Percentiles rank a stretch among this genome's conserved stretches.
phyloP scores from a whole-genome alignment of 352 stramenopile genomes.

The Paralagenidium karlingii region DNA sequence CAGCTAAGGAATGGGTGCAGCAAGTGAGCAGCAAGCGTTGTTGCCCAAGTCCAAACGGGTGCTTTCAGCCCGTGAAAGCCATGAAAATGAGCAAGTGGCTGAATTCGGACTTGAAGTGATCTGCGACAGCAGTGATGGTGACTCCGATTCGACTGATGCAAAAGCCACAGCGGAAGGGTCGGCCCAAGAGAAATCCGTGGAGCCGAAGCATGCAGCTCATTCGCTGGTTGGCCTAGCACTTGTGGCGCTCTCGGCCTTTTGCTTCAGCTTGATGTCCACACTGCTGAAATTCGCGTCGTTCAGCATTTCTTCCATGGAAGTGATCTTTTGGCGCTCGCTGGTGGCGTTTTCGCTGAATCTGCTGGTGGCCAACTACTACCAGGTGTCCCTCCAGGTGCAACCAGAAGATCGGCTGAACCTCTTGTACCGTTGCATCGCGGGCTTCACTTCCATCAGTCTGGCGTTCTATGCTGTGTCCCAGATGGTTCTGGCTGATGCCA shows the following conservation, averaged over 20 bases:
- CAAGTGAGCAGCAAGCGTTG: no score
- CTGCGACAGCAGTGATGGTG: no score
- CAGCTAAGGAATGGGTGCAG: no score
- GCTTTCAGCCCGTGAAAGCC: no score
- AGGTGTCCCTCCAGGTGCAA: not conserved
- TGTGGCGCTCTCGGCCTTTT: slow-evolving; percentile 59
- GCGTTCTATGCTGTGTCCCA: slow-evolving; percentile 66
- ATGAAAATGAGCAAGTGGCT: no score
- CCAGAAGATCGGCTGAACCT: slow-evolving; percentile 38
- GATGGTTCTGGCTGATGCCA: slow-evolving; percentile 66
- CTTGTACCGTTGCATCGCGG: slow-evolving; percentile 45
- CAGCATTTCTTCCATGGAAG: slow-evolving; percentile 67
- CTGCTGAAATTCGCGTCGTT: slow-evolving; percentile 68
- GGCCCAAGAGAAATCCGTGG: no score
- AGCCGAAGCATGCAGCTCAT: no score
- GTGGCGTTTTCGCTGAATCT: slow-evolving; percentile 27
- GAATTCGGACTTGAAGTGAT: no score
- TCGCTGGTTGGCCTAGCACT: slow-evolving; percentile 42
- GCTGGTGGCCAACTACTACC: not conserved
- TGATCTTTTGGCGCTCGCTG: slow-evolving; percentile 64
- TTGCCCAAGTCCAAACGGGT: no score
- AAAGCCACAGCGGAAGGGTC: no score
- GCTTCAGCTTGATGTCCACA: slow-evolving; percentile 76
- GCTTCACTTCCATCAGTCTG: slow-evolving; percentile 61
- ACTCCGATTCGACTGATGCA: no score